phyloP scores from a whole-genome alignment of 1,139 yeast species.

The Nematodospora anomalae region DNA sequence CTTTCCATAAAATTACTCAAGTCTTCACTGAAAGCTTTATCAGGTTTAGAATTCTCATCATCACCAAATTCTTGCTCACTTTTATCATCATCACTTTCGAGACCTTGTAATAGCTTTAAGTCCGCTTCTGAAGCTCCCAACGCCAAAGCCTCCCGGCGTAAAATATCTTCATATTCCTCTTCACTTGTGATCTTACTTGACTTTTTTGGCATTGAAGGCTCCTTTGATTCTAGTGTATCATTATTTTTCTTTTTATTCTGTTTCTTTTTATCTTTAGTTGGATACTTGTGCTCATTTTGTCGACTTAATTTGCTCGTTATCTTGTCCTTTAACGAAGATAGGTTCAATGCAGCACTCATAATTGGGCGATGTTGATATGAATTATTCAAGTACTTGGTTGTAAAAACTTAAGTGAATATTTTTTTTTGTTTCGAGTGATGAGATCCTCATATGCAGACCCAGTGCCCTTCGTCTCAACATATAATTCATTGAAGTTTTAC shows the following conservation, averaged over 20 bases:
- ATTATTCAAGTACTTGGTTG: conserved; percentile 1
- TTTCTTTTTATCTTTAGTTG: conserved; percentile 15
- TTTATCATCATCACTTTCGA: conserved; percentile 47
- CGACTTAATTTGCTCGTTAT: conserved; percentile 47
- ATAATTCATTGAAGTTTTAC: not conserved
- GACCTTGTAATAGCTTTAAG: conserved; percentile 49
- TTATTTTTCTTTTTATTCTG: conserved; percentile 19
- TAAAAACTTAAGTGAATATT: not conserved
- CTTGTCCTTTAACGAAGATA: conserved; percentile 59
- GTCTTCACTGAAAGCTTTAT: conserved; percentile 54
- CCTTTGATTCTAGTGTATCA: conserved; percentile 9
- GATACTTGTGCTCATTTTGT: conserved; percentile 14
- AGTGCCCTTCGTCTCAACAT: not conserved
- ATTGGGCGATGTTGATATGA: not conserved
- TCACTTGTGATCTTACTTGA: conserved; percentile 6
- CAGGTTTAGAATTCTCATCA: conserved; percentile 38
- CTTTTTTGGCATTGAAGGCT: conserved; percentile 6
- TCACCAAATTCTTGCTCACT: conserved; percentile 63
- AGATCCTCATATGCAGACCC: not conserved
- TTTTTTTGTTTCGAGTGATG: not conserved
- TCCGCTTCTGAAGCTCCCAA: conserved; percentile 74
- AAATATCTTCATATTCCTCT: conserved; percentile 32
- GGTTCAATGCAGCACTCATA: conserved; percentile 31
- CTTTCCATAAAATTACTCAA: conserved; percentile 64
- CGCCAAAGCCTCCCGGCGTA: conserved; percentile 67